A percentile compares a stretch with the other conserved stretches of the same genome.
phyloP scores from a whole-genome alignment of 331 rosid species.

The Quercus phellos region DNA sequence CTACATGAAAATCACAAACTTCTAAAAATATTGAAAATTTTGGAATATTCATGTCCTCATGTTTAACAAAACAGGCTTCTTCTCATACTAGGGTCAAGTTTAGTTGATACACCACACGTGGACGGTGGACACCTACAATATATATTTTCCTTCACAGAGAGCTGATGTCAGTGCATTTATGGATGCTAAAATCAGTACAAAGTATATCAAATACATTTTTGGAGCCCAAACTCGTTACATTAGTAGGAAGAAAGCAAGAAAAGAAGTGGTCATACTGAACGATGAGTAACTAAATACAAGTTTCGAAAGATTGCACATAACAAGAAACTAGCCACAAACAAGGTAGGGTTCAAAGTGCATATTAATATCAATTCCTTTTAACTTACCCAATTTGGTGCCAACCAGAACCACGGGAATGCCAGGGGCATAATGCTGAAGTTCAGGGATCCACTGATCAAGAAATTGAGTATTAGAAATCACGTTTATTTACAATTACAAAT shows the following conservation, averaged over 20 bases:
- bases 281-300: neutral
- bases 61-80: neutral
- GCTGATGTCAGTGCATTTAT: neutral
- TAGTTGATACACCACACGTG: neutral
- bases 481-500: conserved; percentile 11
- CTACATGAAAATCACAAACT: neutral
- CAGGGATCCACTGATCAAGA: conserved; percentile 88
- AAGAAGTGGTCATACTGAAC: neutral
- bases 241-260: neutral
- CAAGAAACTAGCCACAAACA: neutral
- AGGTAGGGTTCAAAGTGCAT: neutral
- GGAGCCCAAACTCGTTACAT: conserved; percentile 7
- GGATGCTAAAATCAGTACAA: neutral
- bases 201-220: neutral
- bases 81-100: neutral
- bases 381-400: conserved; percentile 90
- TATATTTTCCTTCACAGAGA: neutral
- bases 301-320: neutral
- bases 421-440: conserved; percentile 91
- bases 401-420: conserved; percentile 82
- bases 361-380: neutral
- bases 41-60: neutral
- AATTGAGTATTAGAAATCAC: conserved; percentile 25
- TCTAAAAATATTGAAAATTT: neutral
- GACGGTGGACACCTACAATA: neutral